Conservation (phyloP, 768 basidiomycete species). For the Hygrophorus pudorinus region DNA sequence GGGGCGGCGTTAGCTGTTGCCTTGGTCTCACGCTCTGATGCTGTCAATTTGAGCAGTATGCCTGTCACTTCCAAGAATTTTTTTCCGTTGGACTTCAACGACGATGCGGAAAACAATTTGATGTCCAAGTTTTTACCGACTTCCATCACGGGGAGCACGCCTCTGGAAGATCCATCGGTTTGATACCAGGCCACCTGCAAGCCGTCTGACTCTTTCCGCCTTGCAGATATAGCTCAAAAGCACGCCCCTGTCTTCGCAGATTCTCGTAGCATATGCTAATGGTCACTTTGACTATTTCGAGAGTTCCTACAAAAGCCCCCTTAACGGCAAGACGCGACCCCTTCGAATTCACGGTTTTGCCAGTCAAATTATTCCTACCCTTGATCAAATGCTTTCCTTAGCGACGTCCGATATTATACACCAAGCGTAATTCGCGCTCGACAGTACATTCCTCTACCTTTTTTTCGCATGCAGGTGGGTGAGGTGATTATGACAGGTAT, state of each 20-base stretch:
- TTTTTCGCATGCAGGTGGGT: slow-evolving; percentile 49
- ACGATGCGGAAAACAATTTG: slow-evolving; percentile 19
- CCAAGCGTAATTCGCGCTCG: slow-evolving; percentile 80
- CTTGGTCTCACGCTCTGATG: slow-evolving; percentile 68
- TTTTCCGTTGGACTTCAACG: slow-evolving; percentile 23
- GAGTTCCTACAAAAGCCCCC: slow-evolving; percentile 64
- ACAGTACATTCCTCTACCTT: slow-evolving; percentile 24
- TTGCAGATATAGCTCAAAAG: neutral
- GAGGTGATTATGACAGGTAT: slow-evolving; percentile 75
- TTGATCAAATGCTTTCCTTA: slow-evolving; percentile 18
- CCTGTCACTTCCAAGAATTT: slow-evolving; percentile 52
- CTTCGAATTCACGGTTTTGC: slow-evolving; percentile 69
- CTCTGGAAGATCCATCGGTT: slow-evolving; percentile 82
- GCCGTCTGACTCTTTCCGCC: neutral
- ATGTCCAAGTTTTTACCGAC: slow-evolving; percentile 29
- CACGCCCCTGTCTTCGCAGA: slow-evolving; percentile 13
- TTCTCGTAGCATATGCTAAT: slow-evolving; percentile 85
- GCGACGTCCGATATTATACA: slow-evolving; percentile 76
- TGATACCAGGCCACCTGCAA: slow-evolving; percentile 56
- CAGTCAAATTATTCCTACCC: neutral
- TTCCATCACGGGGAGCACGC: slow-evolving; percentile 23
- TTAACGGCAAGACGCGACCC: slow-evolving; percentile 73
- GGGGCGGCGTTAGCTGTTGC: slow-evolving; percentile 78
- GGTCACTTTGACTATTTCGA: slow-evolving; percentile 69
- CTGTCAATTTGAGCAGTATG: slow-evolving; percentile 85